Conservation (phyloP, 768 basidiomycete genomes). For the Solioccasus polychromus region DNA sequence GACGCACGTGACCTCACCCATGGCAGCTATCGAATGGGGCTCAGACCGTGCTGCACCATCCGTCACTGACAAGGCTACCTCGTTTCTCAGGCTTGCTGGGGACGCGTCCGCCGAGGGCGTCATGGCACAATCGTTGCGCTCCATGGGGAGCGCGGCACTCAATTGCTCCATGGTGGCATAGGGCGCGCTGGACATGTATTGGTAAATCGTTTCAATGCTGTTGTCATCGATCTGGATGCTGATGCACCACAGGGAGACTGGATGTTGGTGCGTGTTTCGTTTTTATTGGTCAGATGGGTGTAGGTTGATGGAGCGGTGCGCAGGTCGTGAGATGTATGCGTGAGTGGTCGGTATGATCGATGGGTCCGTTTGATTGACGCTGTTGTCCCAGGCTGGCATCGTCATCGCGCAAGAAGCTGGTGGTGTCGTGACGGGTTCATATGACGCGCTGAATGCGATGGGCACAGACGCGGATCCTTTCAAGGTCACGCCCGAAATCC, state of each 20-base stretch:
- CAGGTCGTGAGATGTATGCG: conserved; percentile 85
- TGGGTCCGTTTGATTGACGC: background rate
- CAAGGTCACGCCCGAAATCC: conserved; percentile 63
- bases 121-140: conserved; percentile 84
- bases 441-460: conserved; percentile 42
- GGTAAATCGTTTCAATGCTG: conserved; percentile 43
- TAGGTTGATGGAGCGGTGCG: background rate
- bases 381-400: conserved; percentile 65
- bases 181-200: conserved; percentile 85
- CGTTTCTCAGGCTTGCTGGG: conserved; percentile 75
- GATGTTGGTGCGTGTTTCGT: conserved; percentile 50
- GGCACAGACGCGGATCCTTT: conserved; percentile 41
- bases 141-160: conserved; percentile 80
- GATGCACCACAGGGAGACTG: conserved; percentile 65
- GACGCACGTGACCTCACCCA: conserved; percentile 11
- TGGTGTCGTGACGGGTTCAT: conserved; percentile 70
- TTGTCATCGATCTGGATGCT: background rate
- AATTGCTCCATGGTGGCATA: conserved; percentile 85
- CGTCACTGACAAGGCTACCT: conserved; percentile 57
- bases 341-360: conserved; percentile 32
- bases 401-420: conserved; percentile 93
- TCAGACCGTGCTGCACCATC: conserved; percentile 60
- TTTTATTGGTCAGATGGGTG: background rate
- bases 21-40: conserved; percentile 80
- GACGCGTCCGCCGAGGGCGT: conserved; percentile 69